Evolutionary conservation across 2,329 filamentous ascomycete genomes (phyloP), one percentile per base, ranked within the genome.

Genomic region (Nannizziopsis barbatae): DNA sequence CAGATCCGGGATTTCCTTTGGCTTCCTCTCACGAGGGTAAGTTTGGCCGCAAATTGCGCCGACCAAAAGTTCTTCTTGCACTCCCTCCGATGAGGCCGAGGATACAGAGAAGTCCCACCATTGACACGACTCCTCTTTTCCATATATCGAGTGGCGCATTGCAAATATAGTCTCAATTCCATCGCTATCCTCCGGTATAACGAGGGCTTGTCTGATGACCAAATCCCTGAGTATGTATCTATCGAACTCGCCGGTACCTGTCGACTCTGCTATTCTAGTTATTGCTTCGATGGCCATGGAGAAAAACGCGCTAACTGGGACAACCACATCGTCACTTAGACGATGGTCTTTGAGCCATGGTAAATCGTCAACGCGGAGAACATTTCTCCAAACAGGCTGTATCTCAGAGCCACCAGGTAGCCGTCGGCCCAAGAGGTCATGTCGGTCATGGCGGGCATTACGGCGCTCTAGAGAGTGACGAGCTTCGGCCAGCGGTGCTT

Each of bases 341-440:
- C 57, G 57, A 50, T 76, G 71, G 40, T 72, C 67, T 0, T 52
- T 51, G 1, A 75, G 45, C 74, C 74, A 76, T 11, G 52, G 50
- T 9, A 50, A 27, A 42, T 53, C 50, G 5, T 38, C 39, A 2
- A 67, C 45, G 1, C 61, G 56, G 1, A 74, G 52, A 1, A 68
- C 40, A 37, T 69, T 69, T 1, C 66, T 56, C 68, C 69, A 75
- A 0, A 50, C 44, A 0, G 68, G 67, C 9, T 64, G 55, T 1
- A 57, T 40, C 10, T 53, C 50, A 11, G 52, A 40, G 31, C 54
- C 52, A 47, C 65, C 65, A 11, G 58, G 51, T 18, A 60, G 53
- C 0, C 58, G 58, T 0, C 36, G 44, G 6, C 59, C 59, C 1
- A 62, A 47, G 2, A 62, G 43, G 17, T 59, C 57, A 44, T 60